Evolutionary conservation across 495 filamentous ascomycete species (phyloP).

Genomic region (Aspergillus homomorphus): DNA sequence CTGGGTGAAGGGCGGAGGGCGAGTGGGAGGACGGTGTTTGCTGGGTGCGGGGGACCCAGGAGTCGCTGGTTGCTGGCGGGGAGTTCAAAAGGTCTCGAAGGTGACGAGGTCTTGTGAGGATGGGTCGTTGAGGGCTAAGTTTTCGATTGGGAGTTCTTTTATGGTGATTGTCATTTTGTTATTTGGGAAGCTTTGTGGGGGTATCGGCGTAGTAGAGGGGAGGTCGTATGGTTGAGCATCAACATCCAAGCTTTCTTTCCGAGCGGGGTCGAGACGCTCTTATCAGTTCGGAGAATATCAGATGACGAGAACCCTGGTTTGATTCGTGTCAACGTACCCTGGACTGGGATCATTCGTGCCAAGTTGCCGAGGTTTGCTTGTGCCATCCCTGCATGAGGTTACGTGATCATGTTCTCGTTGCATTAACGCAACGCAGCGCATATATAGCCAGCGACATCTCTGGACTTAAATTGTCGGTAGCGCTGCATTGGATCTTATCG

Average conservation of each 20-base stretch:
- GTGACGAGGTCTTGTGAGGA: neutral
- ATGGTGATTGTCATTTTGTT: neutral
- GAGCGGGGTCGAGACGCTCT: neutral
- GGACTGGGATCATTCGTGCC: neutral
- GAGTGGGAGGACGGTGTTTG: constrained; percentile 39
- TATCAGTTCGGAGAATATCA: neutral
- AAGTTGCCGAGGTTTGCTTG: neutral
- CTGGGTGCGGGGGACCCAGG: constrained; percentile 40
- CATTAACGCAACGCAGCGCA: no score
- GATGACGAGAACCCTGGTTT: neutral
- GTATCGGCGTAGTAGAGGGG: neutral
- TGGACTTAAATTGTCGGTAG: no score
- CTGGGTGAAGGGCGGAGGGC: constrained; percentile 33
- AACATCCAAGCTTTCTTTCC: no score
- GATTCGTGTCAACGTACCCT: neutral
- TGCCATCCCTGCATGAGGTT: neutral
- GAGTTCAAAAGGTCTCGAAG: constrained; percentile 63
- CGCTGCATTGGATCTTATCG: no score
- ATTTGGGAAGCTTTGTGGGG: neutral
- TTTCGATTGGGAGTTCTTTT: neutral
- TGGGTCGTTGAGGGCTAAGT: neutral
- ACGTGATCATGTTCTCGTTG: neutral
- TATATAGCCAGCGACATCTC: no score
- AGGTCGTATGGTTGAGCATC: neutral
- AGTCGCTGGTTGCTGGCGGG: constrained; percentile 54